Percentiles rank a stretch among this genome's conserved stretches.
Conservation (phyloP, 495 filamentous ascomycete species). For the Pyrenopolyporus hunteri region DNA sequence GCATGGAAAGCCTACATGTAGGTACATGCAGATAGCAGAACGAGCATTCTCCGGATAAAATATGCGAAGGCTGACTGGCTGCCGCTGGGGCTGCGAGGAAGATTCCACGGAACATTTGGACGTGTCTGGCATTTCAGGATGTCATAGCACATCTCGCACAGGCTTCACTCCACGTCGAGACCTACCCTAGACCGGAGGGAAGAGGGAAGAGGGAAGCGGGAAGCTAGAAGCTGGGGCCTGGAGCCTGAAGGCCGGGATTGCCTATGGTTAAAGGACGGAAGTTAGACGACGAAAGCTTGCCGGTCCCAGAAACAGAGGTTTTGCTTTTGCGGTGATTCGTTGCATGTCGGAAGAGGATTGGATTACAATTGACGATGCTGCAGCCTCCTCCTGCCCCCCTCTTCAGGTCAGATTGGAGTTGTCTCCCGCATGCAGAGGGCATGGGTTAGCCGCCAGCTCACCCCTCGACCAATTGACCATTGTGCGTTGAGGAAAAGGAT, state of each 20-base stretch:
- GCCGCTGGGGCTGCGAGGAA: conserved; percentile 11
- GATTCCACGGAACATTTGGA: conserved; percentile 15
- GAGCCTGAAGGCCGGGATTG: too few species aligned
- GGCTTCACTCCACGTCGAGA: too few species aligned
- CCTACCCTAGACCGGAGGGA: too few species aligned
- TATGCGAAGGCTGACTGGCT: conserved; percentile 1
- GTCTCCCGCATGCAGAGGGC: conserved; percentile 11
- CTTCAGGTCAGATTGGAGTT: conserved; percentile 33
- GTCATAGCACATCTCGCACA: too few species aligned
- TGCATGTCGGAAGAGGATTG: conserved; percentile 34
- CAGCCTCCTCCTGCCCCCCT: conserved; percentile 24
- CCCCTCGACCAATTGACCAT: conserved; percentile 33
- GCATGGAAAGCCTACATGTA: conserved; percentile 6
- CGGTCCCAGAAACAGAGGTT: background rate
- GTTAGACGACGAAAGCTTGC: conserved; percentile 14
- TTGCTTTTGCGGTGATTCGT: conserved; percentile 33
- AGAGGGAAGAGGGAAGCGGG: too few species aligned
- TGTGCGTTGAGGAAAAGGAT: conserved; percentile 15
- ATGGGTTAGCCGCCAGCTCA: conserved; percentile 34
- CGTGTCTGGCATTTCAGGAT: too few species aligned
- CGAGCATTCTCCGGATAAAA: conserved; percentile 31
- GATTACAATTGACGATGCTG: conserved; percentile 34
- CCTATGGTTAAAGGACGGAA: too few species aligned
- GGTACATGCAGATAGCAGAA: too few species aligned
- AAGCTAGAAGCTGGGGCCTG: too few species aligned